Base-by-base conservation (phyloP, 192 early-diverging fungal genomes). In the Podila verticillata region DNA sequence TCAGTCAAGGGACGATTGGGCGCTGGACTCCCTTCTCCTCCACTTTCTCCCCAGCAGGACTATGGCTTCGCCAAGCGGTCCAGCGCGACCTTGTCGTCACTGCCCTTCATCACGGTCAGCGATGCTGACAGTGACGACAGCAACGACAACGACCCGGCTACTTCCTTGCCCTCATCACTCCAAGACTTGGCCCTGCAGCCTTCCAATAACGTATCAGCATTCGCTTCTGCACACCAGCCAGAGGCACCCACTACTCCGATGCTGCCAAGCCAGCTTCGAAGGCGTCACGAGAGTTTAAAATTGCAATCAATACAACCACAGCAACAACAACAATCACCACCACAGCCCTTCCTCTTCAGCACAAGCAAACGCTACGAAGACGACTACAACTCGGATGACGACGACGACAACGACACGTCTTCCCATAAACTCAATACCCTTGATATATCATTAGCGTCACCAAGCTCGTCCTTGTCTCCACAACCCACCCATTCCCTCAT, bases 211-310 rank as follows among this genome's bases (percentile, higher is more conserved):
- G 30, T 29, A n/a, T 30, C 48, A 31, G 35, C 35, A 44, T 26
- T 57, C 22, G 28, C 35, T 47, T 20, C 34, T 54, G 44, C 34
- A 26, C 6, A 57, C 7, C 8, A 63, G 15, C 26, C n/a, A n/a
- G n/a, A 32, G 39, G 32, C 39, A 10, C 4, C 39, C 39, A 44
- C 39, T 2, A 44, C 39, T 44, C 57, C 66, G 24, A 48, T 60
- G 30, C 57, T 68, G 39, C 66, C 66, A 29, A 68, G 66, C 26
- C 57, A 68, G 44, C 31, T 59, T 32, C 36, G 49, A 47, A 63
- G 49, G 26, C 48, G 24, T n/a, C 49, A 62, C 22, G 60, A 57
- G 61, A 64, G 60, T 10, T 28, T 63, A 15, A 63, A 56, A 6
- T 28, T 34, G 20, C 57, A 12, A 22, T 20, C 36, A 61, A 5